Conservation (phyloP, 2,329 filamentous ascomycete genomes). For the Aspergillus latus region DNA sequence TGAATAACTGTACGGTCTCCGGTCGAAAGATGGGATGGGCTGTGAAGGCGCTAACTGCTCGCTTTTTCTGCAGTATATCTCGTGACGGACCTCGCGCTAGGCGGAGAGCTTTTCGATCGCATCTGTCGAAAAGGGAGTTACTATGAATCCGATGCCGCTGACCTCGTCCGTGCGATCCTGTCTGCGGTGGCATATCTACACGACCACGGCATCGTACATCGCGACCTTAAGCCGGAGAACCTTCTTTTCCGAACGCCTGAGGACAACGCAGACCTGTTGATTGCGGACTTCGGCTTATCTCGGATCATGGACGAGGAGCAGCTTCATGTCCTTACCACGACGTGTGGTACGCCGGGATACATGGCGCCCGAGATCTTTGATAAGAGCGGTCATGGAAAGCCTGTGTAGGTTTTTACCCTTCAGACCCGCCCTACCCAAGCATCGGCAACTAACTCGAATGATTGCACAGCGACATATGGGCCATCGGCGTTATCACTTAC, state of each 20-base stretch:
- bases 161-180: conserved; percentile 89
- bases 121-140: conserved; percentile 99
- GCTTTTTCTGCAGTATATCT: conserved; percentile 67
- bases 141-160: conserved; percentile 94
- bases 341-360: conserved; percentile 95
- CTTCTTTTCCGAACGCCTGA: conserved; percentile 94
- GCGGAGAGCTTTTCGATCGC: conserved; percentile 95
- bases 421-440: neutral
- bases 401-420: conserved; percentile 61
- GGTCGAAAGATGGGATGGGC: neutral
- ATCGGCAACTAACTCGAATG: conserved; percentile 1
- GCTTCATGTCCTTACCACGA: conserved; percentile 96
- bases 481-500: conserved; percentile 97
- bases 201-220: conserved; percentile 97
- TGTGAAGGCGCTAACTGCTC: conserved; percentile 18
- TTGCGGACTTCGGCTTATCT: conserved; percentile 93
- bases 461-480: conserved; percentile 76
- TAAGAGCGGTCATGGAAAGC: conserved; percentile 96
- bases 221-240: conserved; percentile 97
- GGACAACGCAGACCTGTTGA: conserved; percentile 94
- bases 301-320: conserved; percentile 99
- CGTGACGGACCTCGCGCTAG: conserved; percentile 92
- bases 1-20: conserved; percentile 76
- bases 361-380: conserved; percentile 99
- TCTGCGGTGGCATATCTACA: conserved; percentile 98